Conservation (phyloP, 2,329 filamentous ascomycete species). For the Alternaria solani region DNA sequence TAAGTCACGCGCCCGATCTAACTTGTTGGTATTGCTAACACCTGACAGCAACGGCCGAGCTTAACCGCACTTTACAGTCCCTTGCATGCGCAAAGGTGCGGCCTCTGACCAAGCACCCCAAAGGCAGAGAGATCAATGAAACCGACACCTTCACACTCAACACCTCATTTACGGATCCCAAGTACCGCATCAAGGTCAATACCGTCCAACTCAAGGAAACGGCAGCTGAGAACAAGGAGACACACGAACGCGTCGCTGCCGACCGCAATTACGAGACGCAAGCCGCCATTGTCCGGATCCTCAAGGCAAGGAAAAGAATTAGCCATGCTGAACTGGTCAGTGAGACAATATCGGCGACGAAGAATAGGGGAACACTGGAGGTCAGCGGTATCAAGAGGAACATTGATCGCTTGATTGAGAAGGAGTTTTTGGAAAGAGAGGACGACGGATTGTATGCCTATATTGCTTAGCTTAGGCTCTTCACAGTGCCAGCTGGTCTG, state of each 20-base stretch:
- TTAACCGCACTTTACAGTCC: conserved; percentile 91
- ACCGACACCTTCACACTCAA: conserved; percentile 90
- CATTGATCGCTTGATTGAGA: conserved; percentile 79
- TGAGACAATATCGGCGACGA: conserved; percentile 91
- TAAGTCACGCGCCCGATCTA: conserved; percentile 49
- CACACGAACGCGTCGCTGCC: conserved; percentile 85
- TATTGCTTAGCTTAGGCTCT: conserved; percentile 53
- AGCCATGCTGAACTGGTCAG: conserved; percentile 85
- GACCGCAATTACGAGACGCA: conserved; percentile 97
- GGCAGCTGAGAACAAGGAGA: conserved; percentile 91
- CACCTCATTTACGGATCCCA: conserved; percentile 75
- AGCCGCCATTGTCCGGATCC: conserved; percentile 93
- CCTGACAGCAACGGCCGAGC: conserved; percentile 71
- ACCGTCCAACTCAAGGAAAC: conserved; percentile 98
- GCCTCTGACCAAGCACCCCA: conserved; percentile 84
- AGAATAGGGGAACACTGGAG: conserved; percentile 84
- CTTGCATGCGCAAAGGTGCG: conserved; percentile 90
- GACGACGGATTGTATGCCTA: conserved; percentile 55
- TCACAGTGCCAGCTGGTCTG: neutral
- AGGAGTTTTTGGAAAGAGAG: conserved; percentile 51
- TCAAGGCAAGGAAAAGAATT: conserved; percentile 93
- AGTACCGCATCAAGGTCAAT: conserved; percentile 96
- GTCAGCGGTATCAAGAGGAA: conserved; percentile 92
- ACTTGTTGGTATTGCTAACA: conserved; percentile 16
- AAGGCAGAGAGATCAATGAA: conserved; percentile 77